Percentiles rank a stretch among this genome's conserved stretches.
These are phyloP conservation scores for Mucor lusitanicus DNA, from an alignment of 371 early-diverging fungal genomes.

Conservation along the genomic window DNA sequence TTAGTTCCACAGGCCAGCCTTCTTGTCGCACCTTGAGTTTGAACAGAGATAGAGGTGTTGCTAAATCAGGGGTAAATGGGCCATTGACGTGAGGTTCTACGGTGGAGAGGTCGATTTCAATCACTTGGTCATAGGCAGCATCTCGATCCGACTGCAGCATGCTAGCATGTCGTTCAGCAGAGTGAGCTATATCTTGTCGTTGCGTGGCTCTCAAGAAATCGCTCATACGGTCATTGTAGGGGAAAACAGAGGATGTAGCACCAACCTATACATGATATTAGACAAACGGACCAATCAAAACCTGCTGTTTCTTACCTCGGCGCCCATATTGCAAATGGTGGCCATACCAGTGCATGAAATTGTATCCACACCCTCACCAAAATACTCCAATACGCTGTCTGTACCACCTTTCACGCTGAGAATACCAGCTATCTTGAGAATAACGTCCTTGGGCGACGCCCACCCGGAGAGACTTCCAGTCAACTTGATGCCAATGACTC, in stretches of 20 bases:
- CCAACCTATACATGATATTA: slow-evolving; percentile 59
- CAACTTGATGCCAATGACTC: slow-evolving; percentile 88
- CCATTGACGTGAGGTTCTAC: slow-evolving; percentile 96
- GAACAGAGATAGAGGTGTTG: slow-evolving; percentile 89
- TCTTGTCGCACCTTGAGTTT: slow-evolving; percentile 76
- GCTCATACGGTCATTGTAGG: slow-evolving; percentile 87
- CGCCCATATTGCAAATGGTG: slow-evolving; percentile 98
- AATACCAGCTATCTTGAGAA: slow-evolving; percentile 91
- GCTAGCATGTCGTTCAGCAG: slow-evolving; percentile 69
- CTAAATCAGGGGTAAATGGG: slow-evolving; percentile 93
- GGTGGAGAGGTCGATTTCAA: slow-evolving; percentile 86
- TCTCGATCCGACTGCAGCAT: slow-evolving; percentile 85
- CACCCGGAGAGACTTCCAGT: slow-evolving; percentile 87
- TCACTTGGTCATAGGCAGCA: slow-evolving; percentile 88
- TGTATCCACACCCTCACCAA: slow-evolving; percentile 90
- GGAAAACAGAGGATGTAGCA: slow-evolving; percentile 95
- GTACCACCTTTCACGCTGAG: slow-evolving; percentile 94
- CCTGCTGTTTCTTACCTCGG: slow-evolving; percentile 62
- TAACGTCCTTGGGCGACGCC: slow-evolving; percentile 93
- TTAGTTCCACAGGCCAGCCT: slow-evolving; percentile 82
- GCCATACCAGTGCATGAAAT: slow-evolving; percentile 97
- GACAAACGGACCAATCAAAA: neutral
- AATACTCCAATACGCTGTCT: slow-evolving; percentile 95
- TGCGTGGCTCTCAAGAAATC: slow-evolving; percentile 86
- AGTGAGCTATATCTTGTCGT: slow-evolving; percentile 73